Percentiles rank a stretch among this genome's conserved stretches.
These are phyloP conservation scores for Amaranthus tricolor DNA, from an alignment of 179 eudicot species.

Conservation along the genomic window DNA sequence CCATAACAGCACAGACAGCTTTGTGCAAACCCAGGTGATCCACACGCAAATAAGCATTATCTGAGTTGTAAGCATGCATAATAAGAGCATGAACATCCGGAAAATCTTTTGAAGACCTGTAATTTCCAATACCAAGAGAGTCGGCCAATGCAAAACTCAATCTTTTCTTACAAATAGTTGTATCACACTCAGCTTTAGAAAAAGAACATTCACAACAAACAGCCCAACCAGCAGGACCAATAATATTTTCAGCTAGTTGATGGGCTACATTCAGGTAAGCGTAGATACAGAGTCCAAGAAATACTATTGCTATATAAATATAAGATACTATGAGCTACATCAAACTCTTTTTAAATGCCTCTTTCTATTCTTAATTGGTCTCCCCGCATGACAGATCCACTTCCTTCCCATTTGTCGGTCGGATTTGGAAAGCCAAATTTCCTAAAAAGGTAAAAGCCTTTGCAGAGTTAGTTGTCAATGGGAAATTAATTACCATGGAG, in stretches of 20 bases:
- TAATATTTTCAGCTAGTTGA: not conserved
- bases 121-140: conserved; percentile 56
- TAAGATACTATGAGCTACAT: too few species aligned
- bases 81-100: conserved; percentile 85
- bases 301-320: not conserved
- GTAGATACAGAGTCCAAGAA: conserved; percentile 3
- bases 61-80: conserved; percentile 84
- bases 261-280: not conserved
- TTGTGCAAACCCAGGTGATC: conserved; percentile 97
- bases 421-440: too few species aligned
- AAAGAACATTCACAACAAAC: not conserved
- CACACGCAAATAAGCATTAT: conserved; percentile 57
- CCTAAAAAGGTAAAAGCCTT: too few species aligned
- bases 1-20: conserved; percentile 91
- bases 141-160: conserved; percentile 42
- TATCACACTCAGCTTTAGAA: conserved; percentile 1
- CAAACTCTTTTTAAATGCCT: too few species aligned
- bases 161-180: conserved; percentile 16
- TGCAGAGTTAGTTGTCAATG: too few species aligned
- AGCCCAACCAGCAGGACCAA: conserved; percentile 9
- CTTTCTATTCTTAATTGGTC: too few species aligned
- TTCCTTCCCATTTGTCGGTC: too few species aligned
- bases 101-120: conserved; percentile 90
- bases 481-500: too few species aligned
- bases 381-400: too few species aligned